Conservation (phyloP, 164 flowering plant genomes). For the Echeveria elegans region DNA sequence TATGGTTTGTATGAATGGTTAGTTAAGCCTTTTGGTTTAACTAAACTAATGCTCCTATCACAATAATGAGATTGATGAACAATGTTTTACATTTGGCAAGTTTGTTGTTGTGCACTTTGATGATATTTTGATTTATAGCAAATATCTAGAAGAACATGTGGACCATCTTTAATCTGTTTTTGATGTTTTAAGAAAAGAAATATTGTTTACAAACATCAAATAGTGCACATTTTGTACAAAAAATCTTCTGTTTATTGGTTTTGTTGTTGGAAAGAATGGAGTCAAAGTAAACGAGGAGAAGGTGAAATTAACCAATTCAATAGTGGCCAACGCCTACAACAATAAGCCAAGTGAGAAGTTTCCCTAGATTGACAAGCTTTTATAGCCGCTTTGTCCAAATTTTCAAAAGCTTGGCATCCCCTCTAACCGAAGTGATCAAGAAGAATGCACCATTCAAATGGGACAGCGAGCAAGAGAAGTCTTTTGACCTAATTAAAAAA, state of each 20-base stretch:
- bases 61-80: not conserved
- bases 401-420: not conserved
- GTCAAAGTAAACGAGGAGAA: not conserved
- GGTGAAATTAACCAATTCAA: not conserved
- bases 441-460: too few relatives aligned
- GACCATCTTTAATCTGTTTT: too few relatives aligned
- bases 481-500: too few relatives aligned
- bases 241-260: not conserved
- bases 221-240: not conserved
- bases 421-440: too few relatives aligned
- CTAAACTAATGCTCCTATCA: not conserved
- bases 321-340: not conserved
- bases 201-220: not conserved
- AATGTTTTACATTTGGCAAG: not conserved
- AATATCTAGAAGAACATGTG: too few relatives aligned
- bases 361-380: not conserved
- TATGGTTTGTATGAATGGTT: constrained; percentile 2
- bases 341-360: not conserved
- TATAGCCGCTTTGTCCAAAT: not conserved
- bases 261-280: not conserved
- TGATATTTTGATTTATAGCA: too few relatives aligned
- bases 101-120: not conserved
- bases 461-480: too few relatives aligned
- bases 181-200: too few relatives aligned
- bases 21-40: not conserved